These are phyloP conservation scores for Infundibulicybe gibba DNA, from an alignment of 768 basidiomycete genomes.

Conservation along the genomic window DNA sequence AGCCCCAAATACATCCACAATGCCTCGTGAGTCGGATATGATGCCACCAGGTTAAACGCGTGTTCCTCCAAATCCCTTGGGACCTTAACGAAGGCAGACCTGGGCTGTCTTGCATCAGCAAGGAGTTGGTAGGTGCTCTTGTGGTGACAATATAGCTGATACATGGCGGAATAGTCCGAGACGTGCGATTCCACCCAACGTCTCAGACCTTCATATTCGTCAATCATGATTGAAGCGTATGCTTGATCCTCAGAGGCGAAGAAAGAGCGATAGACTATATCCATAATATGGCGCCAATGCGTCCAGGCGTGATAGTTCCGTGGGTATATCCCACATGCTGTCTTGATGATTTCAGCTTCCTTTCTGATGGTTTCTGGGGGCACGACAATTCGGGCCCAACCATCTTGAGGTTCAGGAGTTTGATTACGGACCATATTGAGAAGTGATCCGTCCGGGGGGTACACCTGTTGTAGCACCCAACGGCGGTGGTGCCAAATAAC, in stretches of 20 bases:
- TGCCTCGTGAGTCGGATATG: conserved; percentile 57
- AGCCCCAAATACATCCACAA: conserved; percentile 60
- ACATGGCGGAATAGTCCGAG: conserved; percentile 63
- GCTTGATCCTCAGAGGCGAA: conserved; percentile 10
- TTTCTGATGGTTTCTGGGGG: conserved; percentile 27
- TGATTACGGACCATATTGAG: not conserved
- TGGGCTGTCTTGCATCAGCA: conserved; percentile 3
- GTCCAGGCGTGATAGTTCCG: conserved; percentile 77
- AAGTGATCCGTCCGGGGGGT: conserved; percentile 12
- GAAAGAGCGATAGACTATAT: conserved; percentile 21
- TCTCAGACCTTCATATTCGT: conserved; percentile 33
- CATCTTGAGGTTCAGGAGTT: conserved; percentile 13
- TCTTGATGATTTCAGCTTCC: conserved; percentile 47
- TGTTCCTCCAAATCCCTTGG: conserved; percentile 27
- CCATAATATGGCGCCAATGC: conserved; percentile 51
- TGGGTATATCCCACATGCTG: conserved; percentile 59
- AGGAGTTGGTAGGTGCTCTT: conserved; percentile 18
- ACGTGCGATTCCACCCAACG: conserved; percentile 62
- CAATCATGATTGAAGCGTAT: conserved; percentile 23
- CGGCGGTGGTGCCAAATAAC: conserved; percentile 69
- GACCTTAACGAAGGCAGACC: too few relatives aligned
- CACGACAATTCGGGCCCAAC: conserved; percentile 26
- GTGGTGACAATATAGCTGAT: conserved; percentile 43
- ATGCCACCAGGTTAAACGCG: conserved; percentile 41
- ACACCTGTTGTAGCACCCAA: conserved; percentile 49